A percentile compares a stretch with the other conserved stretches of the same genome.
These are phyloP conservation scores for Phylloporus sp. DNA, from an alignment of 768 basidiomycete species.

Conservation along the genomic window DNA sequence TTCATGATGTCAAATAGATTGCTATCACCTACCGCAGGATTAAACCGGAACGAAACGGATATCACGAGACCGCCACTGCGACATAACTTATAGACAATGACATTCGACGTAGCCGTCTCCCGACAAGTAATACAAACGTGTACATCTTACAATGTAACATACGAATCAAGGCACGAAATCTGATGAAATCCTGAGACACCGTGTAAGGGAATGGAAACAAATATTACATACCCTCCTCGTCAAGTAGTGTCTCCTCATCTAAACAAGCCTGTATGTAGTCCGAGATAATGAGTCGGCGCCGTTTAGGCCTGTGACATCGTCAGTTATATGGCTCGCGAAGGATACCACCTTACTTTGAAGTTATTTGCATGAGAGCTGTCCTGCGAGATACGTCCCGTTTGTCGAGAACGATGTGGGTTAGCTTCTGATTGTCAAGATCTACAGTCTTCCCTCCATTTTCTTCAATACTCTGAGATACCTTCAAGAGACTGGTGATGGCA, in stretches of 20 bases:
- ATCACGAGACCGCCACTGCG: no score
- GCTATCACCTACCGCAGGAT: not conserved
- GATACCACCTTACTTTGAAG: slow-evolving; percentile 54
- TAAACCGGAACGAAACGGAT: no score
- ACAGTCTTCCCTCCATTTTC: slow-evolving; percentile 73
- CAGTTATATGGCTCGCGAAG: slow-evolving; percentile 2
- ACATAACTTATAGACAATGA: not conserved
- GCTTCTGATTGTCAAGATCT: slow-evolving; percentile 65
- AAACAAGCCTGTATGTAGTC: slow-evolving; percentile 77
- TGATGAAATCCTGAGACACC: slow-evolving; percentile 7
- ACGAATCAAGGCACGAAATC: slow-evolving; percentile 25
- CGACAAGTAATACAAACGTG: not conserved
- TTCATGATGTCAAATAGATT: no score
- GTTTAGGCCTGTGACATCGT: slow-evolving; percentile 59
- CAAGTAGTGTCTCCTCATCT: slow-evolving; percentile 78
- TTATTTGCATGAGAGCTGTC: slow-evolving; percentile 62
- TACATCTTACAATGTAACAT: not conserved
- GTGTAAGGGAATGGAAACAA: not conserved
- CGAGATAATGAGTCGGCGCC: slow-evolving; percentile 70
- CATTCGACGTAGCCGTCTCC: no score
- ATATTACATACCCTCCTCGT: slow-evolving; percentile 63
- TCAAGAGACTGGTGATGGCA: slow-evolving; percentile 44
- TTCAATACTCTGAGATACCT: slow-evolving; percentile 48
- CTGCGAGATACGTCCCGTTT: slow-evolving; percentile 77
- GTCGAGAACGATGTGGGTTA: slow-evolving; percentile 86